Evolutionary conservation across 129 eudicot genomes (phyloP).

Genomic region (Escallonia herrerae): DNA sequence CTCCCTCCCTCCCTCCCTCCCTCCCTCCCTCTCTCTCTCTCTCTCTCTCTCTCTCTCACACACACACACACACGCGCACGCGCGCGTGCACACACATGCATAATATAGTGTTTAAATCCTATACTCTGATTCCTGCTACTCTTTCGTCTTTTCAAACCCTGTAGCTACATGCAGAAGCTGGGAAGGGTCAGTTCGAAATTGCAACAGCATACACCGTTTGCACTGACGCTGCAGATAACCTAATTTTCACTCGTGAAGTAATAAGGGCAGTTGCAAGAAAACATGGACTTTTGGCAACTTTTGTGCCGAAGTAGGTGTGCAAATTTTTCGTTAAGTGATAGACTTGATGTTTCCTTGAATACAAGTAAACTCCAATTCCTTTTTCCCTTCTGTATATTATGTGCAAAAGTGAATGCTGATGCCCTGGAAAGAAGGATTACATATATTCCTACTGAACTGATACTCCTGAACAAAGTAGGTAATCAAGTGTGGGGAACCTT

Average conservation of each 20-base stretch:
- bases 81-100: no score
- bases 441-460: no score
- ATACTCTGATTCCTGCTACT: background rate
- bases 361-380: background rate
- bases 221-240: constrained; percentile 66
- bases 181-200: constrained; percentile 85
- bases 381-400: no score
- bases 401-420: no score
- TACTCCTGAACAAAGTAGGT: no score
- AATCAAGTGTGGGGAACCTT: no score
- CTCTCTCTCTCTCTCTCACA: no score
- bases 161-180: constrained; percentile 92
- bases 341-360: background rate
- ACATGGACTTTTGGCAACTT: constrained; percentile 83
- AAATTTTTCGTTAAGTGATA: background rate
- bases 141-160: constrained; percentile 14
- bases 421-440: no score
- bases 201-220: constrained; percentile 69
- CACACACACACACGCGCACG: no score
- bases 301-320: constrained; percentile 80
- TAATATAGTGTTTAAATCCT: no score
- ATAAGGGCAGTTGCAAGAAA: constrained; percentile 88
- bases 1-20: background rate
- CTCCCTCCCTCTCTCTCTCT: background rate
- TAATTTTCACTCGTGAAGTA: constrained; percentile 78